Conservation (phyloP, 148 eudicot genomes). For the Rhododendron griersonianum region DNA sequence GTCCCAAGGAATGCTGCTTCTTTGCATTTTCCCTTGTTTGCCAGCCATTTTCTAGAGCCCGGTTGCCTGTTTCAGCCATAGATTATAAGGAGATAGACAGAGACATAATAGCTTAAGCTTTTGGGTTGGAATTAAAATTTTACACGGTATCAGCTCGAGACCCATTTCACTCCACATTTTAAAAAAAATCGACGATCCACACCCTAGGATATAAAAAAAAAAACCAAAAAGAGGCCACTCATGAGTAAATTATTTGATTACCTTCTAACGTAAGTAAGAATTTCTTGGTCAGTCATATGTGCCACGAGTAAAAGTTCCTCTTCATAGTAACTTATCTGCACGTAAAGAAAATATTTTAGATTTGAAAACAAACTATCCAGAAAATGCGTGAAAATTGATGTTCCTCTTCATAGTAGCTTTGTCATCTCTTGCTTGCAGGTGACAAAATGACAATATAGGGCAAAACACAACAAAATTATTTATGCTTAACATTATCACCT, state of each 20-base stretch:
- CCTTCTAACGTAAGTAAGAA: background rate
- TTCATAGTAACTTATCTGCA: background rate
- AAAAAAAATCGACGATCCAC: too few relatives aligned
- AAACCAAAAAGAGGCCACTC: too few relatives aligned
- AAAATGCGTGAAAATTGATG: background rate
- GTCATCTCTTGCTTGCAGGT: too few relatives aligned
- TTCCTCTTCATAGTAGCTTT: too few relatives aligned
- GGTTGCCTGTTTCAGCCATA: background rate
- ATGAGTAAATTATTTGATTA: background rate
- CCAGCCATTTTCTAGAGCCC: background rate
- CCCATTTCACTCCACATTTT: too few relatives aligned
- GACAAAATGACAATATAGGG: too few relatives aligned
- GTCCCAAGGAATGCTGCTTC: background rate
- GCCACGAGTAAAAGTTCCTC: background rate
- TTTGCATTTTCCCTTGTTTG: slow-evolving; percentile 1
- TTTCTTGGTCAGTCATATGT: background rate
- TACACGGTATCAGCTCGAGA: background rate
- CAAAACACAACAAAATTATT: too few relatives aligned
- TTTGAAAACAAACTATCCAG: background rate
- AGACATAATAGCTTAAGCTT: background rate
- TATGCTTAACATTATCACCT: too few relatives aligned
- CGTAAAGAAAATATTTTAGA: background rate
- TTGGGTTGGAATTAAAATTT: too few relatives aligned
- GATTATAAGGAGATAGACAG: background rate
- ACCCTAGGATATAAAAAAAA: too few relatives aligned